Evolutionary conservation across 495 filamentous ascomycete species (phyloP).

Genomic region (Xylaria acuta): DNA sequence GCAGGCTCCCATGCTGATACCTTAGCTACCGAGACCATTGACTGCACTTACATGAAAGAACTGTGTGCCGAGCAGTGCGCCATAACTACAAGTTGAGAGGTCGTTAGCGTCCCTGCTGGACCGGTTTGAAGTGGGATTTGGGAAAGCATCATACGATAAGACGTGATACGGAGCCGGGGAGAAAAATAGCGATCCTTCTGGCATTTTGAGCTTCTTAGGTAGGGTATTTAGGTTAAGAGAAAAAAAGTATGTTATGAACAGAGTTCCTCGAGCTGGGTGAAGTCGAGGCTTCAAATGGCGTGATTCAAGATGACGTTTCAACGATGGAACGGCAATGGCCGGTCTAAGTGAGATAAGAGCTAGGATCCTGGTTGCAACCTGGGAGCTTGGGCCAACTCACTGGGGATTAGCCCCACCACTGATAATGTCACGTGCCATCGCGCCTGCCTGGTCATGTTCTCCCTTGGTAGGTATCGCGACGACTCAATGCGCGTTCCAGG

Average conservation of each 20-base stretch:
- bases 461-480: conserved; percentile 18
- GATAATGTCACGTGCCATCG: conserved; percentile 17
- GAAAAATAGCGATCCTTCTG: conserved; percentile 46
- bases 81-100: conserved; percentile 62
- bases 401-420: background rate
- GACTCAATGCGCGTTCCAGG: conserved; percentile 14
- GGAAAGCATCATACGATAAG: conserved; percentile 61
- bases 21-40: background rate
- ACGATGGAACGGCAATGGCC: background rate
- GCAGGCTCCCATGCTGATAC: no score
- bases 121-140: background rate
- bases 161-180: conserved; percentile 79
- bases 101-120: conserved; percentile 21
- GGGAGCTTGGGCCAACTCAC: conserved; percentile 6
- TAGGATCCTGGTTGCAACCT: background rate
- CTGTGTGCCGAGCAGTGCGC: conserved; percentile 77
- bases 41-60: conserved; percentile 70
- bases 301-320: conserved; percentile 11
- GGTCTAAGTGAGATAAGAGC: background rate
- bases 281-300: conserved; percentile 9
- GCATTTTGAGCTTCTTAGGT: conserved; percentile 30
- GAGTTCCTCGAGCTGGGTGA: background rate
- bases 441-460: conserved; percentile 6
- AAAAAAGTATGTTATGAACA: background rate
- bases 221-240: background rate